phyloP scores from a whole-genome alignment of 805 yeast species.

The Ogataea siamensis region DNA sequence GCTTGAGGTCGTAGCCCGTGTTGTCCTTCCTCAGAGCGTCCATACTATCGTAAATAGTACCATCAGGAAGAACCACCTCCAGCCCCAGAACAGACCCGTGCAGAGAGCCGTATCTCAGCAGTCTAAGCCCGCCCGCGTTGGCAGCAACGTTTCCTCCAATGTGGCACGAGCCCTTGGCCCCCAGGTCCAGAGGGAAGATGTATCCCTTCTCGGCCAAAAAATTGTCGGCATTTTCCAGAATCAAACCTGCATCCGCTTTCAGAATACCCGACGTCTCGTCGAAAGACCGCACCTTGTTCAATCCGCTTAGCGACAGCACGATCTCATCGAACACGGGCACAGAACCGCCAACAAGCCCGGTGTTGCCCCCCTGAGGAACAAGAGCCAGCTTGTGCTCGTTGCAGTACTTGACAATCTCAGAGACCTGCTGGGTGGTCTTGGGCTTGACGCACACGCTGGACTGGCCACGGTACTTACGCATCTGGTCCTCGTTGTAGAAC shows the following conservation, averaged over 20 bases:
- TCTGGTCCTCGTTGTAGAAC: slow-evolving; percentile 86
- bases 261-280: slow-evolving; percentile 81
- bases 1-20: slow-evolving; percentile 92
- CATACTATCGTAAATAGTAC: slow-evolving; percentile 76
- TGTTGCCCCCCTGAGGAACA: slow-evolving; percentile 97
- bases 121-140: slow-evolving; percentile 92
- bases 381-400: slow-evolving; percentile 74
- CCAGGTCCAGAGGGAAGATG: slow-evolving; percentile 89
- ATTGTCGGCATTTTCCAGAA: slow-evolving; percentile 80
- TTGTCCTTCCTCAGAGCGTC: slow-evolving; percentile 89
- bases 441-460: slow-evolving; percentile 81
- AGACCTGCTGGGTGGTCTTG: slow-evolving; percentile 71
- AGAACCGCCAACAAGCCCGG: slow-evolving; percentile 94
- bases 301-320: slow-evolving; percentile 61
- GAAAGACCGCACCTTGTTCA: slow-evolving; percentile 80
- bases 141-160: slow-evolving; percentile 95
- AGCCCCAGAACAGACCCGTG: slow-evolving; percentile 91
- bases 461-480: slow-evolving; percentile 90
- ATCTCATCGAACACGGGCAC: slow-evolving; percentile 91
- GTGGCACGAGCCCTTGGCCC: slow-evolving; percentile 96
- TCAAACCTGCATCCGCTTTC: slow-evolving; percentile 88
- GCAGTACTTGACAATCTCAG: slow-evolving; percentile 75
- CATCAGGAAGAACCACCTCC: slow-evolving; percentile 91
- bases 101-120: slow-evolving; percentile 84
- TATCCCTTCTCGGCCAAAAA: slow-evolving; percentile 77